Conservation (phyloP, 768 basidiomycete species). For the Psilocybe sp. region DNA sequence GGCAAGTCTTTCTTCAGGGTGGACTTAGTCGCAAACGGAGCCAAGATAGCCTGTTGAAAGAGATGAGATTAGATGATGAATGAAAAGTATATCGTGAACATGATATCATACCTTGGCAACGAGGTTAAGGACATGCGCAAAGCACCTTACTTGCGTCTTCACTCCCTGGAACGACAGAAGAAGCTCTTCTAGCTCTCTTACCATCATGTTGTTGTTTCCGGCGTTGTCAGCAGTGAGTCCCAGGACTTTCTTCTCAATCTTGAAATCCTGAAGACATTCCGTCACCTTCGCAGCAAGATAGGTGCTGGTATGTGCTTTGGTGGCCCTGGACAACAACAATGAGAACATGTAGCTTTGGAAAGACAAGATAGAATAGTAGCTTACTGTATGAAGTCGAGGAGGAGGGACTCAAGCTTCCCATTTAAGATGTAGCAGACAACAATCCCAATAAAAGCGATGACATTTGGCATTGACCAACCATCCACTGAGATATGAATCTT, state of each 20-base stretch:
- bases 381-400: constrained; percentile 21
- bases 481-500: constrained; percentile 21
- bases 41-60: too few species aligned
- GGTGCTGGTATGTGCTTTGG: constrained; percentile 24
- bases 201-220: constrained; percentile 22
- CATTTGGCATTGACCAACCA: constrained; percentile 25
- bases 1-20: too few species aligned
- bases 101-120: constrained; percentile 28
- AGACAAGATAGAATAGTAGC: neutral
- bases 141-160: constrained; percentile 18
- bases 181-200: constrained; percentile 10
- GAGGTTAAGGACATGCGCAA: constrained; percentile 28
- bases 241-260: constrained; percentile 24
- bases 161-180: constrained; percentile 16
- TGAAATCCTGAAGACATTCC: constrained; percentile 21
- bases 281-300: constrained; percentile 23
- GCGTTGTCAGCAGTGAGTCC: constrained; percentile 20
- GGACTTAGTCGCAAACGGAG: too few species aligned
- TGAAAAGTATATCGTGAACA: too few species aligned
- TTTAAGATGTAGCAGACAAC: constrained; percentile 19
- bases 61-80: too few species aligned
- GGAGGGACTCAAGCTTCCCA: constrained; percentile 7
- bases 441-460: constrained; percentile 18
- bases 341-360: neutral
- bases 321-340: constrained; percentile 7